phyloP scores from a whole-genome alignment of 495 filamentous ascomycete genomes.

The Aeminium ludgeri region DNA sequence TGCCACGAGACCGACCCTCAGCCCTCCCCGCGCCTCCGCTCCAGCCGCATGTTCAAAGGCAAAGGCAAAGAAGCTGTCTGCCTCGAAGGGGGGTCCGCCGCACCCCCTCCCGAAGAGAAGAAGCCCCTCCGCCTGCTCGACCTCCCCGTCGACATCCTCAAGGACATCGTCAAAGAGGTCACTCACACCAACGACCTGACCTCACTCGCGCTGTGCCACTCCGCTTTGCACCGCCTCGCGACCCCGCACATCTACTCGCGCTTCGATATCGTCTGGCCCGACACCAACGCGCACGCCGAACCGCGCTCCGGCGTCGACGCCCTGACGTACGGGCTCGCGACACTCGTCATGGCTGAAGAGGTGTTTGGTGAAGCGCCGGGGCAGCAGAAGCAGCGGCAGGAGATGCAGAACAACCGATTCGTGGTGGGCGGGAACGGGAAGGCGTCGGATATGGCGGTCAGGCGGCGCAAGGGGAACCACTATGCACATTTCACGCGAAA shows the following conservation, averaged over 20 bases:
- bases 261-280: constrained; percentile 92
- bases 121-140: constrained; percentile 46
- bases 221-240: constrained; percentile 62
- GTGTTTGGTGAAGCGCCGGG: constrained; percentile 39
- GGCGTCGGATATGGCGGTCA: constrained; percentile 16
- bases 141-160: constrained; percentile 72
- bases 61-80: constrained; percentile 20
- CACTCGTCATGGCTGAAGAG: constrained; percentile 63
- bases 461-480: constrained; percentile 47
- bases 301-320: constrained; percentile 70
- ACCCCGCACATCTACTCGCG: constrained; percentile 80
- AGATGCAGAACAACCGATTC: constrained; percentile 1
- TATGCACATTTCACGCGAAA: constrained; percentile 75
- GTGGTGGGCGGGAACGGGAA: constrained; percentile 3
- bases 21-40: constrained; percentile 9
- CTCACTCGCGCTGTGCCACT: constrained; percentile 66
- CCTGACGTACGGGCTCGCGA: constrained; percentile 77
- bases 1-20: constrained; percentile 13
- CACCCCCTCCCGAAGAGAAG: constrained; percentile 19
- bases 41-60: constrained; percentile 17
- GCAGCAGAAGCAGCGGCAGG: constrained; percentile 17
- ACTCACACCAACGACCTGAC: constrained; percentile 79
- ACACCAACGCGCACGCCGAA: constrained; percentile 43
- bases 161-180: constrained; percentile 82
- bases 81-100: no score